A percentile compares a stretch with the other conserved stretches of the same genome.
phyloP scores from a whole-genome alignment of 805 yeast species.

The Suhomyces faveliae region DNA sequence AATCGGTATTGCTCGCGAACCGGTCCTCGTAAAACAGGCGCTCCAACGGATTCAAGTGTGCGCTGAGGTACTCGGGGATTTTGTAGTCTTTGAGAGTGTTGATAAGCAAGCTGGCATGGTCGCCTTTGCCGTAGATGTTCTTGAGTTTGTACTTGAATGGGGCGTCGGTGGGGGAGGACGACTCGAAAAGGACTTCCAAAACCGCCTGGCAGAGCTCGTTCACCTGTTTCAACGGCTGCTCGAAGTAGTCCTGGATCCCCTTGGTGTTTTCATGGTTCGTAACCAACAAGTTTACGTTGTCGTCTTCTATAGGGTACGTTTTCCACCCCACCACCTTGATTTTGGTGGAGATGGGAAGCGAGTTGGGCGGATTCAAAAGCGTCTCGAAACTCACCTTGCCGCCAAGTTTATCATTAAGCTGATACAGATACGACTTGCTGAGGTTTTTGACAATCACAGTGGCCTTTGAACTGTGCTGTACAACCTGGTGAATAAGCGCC shows the following conservation, averaged over 20 bases:
- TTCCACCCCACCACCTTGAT: constrained; percentile 49
- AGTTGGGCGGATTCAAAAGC: neutral
- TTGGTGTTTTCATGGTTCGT: constrained; percentile 18
- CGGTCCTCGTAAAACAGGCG: constrained; percentile 33
- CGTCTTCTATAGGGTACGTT: constrained; percentile 40
- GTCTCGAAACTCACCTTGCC: constrained; percentile 8
- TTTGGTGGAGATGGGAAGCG: constrained; percentile 26
- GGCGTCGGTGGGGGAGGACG: constrained; percentile 12
- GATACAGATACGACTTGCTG: constrained; percentile 30
- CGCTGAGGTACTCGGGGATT: constrained; percentile 35
- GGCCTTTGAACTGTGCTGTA: constrained; percentile 13
- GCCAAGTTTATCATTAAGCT: constrained; percentile 25
- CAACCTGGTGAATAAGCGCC: constrained; percentile 11
- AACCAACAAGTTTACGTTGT: constrained; percentile 35
- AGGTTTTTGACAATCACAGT: constrained; percentile 39
- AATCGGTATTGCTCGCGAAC: constrained; percentile 56
- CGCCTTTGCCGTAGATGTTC: constrained; percentile 60
- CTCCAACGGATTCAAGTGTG: constrained; percentile 35
- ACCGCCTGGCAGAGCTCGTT: constrained; percentile 50
- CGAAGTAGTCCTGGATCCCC: constrained; percentile 40
- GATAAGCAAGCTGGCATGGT: constrained; percentile 48
- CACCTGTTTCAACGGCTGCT: constrained; percentile 46
- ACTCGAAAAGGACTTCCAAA: constrained; percentile 43
- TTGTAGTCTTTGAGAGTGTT: constrained; percentile 35
- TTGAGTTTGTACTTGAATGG: constrained; percentile 43